These are phyloP conservation scores for Fraxinus quadrangulata DNA, from an alignment of 257 asterid species.

Conservation along the genomic window DNA sequence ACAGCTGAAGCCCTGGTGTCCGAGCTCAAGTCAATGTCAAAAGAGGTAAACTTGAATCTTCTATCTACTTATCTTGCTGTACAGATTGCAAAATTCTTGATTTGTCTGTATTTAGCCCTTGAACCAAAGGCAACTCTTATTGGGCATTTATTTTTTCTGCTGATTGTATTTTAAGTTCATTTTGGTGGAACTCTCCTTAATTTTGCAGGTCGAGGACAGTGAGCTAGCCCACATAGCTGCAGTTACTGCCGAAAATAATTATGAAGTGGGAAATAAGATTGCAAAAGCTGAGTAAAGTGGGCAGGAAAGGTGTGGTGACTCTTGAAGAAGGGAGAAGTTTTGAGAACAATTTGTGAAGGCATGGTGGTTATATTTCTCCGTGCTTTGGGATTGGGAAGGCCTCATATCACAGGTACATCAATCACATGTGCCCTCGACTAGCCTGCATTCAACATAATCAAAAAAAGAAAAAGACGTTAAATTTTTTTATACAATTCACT, in stretches of 20 bases:
- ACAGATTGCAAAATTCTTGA: neutral
- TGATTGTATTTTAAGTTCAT: neutral
- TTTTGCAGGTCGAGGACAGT: conserved; percentile 40
- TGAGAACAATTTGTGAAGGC: conserved; percentile 38
- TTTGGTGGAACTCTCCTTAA: neutral
- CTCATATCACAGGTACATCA: no score
- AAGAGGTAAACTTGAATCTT: conserved; percentile 38
- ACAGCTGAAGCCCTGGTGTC: conserved; percentile 51
- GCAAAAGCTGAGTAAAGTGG: conserved; percentile 44
- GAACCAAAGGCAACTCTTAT: neutral
- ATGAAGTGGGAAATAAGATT: conserved; percentile 44
- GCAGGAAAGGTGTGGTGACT: conserved; percentile 44
- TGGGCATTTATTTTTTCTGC: neutral
- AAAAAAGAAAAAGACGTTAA: no score
- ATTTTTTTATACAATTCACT: no score
- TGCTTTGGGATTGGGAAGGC: no score
- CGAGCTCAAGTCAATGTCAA: conserved; percentile 54
- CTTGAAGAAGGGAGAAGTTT: conserved; percentile 44
- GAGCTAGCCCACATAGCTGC: conserved; percentile 47
- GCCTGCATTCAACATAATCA: no score
- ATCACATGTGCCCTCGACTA: no score
- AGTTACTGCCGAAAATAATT: conserved; percentile 45
- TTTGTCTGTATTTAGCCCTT: neutral
- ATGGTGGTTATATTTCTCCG: conserved; percentile 48
- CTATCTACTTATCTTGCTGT: neutral